Evolutionary conservation across 2,329 filamentous ascomycete species (phyloP), one percentile per base, ranked within the genome.

Genomic region (Colletotrichum sp.): DNA sequence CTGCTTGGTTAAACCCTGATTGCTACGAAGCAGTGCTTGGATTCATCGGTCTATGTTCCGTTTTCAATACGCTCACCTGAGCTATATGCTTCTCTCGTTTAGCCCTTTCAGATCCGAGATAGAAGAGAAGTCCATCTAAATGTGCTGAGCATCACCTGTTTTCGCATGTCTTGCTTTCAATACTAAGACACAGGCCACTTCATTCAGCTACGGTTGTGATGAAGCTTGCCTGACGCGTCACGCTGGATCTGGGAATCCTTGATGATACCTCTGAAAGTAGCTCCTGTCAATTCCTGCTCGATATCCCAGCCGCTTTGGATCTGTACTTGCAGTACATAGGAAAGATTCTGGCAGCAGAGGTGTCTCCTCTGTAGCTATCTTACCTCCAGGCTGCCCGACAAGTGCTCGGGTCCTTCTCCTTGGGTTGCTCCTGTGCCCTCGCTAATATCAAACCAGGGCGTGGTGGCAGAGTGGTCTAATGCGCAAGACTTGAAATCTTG

Each of bases 401-500:
- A 55, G 48, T 55, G 19, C 19, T 55, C 6, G 6, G 48, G 19
- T 55, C 48, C 48, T 55, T 19, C 19, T 22, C 19, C 48, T 55
- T 55, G 48, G 19, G 1, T 55, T 55, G 48, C 19, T 25, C 48
- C 5, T 55, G 22, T 12, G 48, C 48, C 48, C 8, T 22, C 48
- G 16, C 48, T 55, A 5, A 22, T 3, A 55, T 55, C 12, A 5
- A 55, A 22, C 2, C 12, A 55, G 12, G 48, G 48, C 48, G 48
- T 55, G 48, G 48, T 76, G 79, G 34, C 34, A 36, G 34, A 36
- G 34, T 36, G 34, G 34, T 36, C 34, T 36, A 36, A 36, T 36
- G 34, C 79, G 78, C 70, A 70, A 79, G 79, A 80, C 78, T 80
- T 77, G 79, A 80, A 80, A 80, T 80, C 79, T 78, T 71, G 73